Evolutionary conservation across 108 stramenopile genomes (phyloP), one percentile per base, ranked within the genome.

Genomic region (Mayamaea pseudoterrestris): DNA sequence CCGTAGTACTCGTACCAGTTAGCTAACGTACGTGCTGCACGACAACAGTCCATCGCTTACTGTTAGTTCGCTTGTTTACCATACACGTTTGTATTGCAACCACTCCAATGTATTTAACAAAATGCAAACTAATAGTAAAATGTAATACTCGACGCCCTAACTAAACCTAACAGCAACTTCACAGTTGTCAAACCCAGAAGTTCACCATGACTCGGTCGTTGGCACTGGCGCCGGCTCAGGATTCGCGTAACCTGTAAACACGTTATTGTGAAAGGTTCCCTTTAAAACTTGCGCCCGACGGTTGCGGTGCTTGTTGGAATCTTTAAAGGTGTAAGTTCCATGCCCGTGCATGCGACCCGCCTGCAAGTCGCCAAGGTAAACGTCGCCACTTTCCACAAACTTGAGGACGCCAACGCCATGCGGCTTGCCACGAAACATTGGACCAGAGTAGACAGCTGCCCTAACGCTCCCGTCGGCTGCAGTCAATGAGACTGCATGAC

Each of bases 271-370:
- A 21, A 34, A 34, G 14, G 16, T 29, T 28, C 29, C 31, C 14
- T 34, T 18, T 6, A 34, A 34, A 12, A 20, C 24, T n/a, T n/a
- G n/a, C n/a, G n/a, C n/a, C 18, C 31, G 30, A 21, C 31, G 18
- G 14, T 14, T 21, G 16, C 16, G 16, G 3, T 20, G 3, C 20
- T 39, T 39, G 18, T 39, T 39, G 37, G 37, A 39, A 3, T 14
- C 16, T 3, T 27, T 30, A 41, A 34, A 54, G 13, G 41, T 42
- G 27, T 54, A 54, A 9, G 53, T 54, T 22, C 53, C 51, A 9
- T 42, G 40, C 5, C 53, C 53, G 27, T 54, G 41, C 53, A 54
- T 54, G 27, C 42, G 13, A 16, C 53, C 53, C 41, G 41, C 23
- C 2, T 17, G 14, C 4, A 54, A 26, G 41, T 41, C 53, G 9